A percentile compares a stretch with the other conserved stretches of the same genome.
These are phyloP conservation scores for Thalassiosira pacifica DNA, from an alignment of 352 stramenopile genomes.

Conservation along the genomic window DNA sequence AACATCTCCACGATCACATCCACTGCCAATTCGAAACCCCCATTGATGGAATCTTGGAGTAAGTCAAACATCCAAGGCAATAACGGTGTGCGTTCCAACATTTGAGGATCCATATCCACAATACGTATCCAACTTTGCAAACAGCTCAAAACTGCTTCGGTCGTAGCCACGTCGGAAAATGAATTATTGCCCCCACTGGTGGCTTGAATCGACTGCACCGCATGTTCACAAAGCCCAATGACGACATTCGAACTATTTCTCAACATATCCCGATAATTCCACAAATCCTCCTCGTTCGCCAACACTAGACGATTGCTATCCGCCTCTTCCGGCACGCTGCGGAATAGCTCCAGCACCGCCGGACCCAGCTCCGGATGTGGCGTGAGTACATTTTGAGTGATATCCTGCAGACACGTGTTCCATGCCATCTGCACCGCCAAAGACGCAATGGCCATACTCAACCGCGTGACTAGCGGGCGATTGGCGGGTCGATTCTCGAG, in stretches of 20 bases:
- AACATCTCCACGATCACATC: constrained; percentile 87
- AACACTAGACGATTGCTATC: constrained; percentile 73
- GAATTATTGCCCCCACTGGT: no score
- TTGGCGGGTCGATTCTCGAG: constrained; percentile 50
- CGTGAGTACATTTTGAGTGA: constrained; percentile 67
- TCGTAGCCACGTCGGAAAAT: constrained; percentile 54
- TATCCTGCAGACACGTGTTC: constrained; percentile 57
- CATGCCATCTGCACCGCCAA: constrained; percentile 82
- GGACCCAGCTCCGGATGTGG: constrained; percentile 48
- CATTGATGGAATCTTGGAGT: constrained; percentile 55
- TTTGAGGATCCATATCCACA: constrained; percentile 65
- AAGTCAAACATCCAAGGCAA: constrained; percentile 64
- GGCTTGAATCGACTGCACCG: constrained; percentile 25
- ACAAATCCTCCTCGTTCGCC: constrained; percentile 67
- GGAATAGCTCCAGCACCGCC: constrained; percentile 69
- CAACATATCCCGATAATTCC: constrained; percentile 46
- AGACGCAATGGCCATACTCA: constrained; percentile 75
- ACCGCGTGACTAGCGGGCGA: constrained; percentile 67
- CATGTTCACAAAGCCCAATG: constrained; percentile 51
- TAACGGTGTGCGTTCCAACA: constrained; percentile 53
- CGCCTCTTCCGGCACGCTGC: constrained; percentile 81
- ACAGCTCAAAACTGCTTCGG: constrained; percentile 56
- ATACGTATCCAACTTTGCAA: constrained; percentile 78
- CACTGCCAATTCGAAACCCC: constrained; percentile 76
- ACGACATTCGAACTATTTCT: constrained; percentile 32